Base-by-base conservation (phyloP, 176 grass and related monocot species). In the Pontederia paniculata region DNA sequence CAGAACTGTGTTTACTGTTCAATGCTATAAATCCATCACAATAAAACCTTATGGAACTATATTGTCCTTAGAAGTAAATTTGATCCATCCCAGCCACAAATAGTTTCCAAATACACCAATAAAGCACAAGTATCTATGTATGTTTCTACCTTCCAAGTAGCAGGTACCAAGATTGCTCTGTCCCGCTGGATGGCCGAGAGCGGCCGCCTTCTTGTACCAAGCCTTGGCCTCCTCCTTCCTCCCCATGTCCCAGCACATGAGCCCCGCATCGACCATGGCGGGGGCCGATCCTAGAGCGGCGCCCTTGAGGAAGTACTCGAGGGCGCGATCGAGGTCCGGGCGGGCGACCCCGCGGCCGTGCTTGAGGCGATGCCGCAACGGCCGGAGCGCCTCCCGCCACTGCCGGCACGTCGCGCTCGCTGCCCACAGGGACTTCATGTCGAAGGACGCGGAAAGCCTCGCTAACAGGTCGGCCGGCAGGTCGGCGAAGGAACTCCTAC, bases 221-320 rank as follows among this genome's bases (percentile, higher is more conserved):
- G 20, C 69, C 42, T 73, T 53, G 12, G 80, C 85, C 65, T 83
- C 76, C 42, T 48, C 60, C 17, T 73, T 52, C 10, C 62, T 67
- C 22, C 84, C 84, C 10, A 71, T 77, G 14, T 88, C 84, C 84
- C 84, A 83, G 54, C 74, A 88, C 84, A 83, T 70, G 0, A 88
- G 70, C 37, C 85, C 85, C 1, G 80, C 85, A 60, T 88, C 85
- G 50, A 88, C 85, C 85, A 88, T 88, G 44, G 85, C 76, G 4
- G 69, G 73, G 8, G 80, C 76, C 15, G 76, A 88, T 15, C 85
- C 85, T 17, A 77, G 76, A 50, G 54, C 65, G 22, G 80, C 80
- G 9, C 80, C 85, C 9, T 74, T 76, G 64, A 66, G 64, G 84
- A 88, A 88, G 10, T 78, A 70, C 41, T 53, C 76, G 44, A 88